Percentiles rank a stretch among this genome's conserved stretches.
Evolutionary conservation across 805 yeast genomes (phyloP).

Genomic region (Myxozyma neglecta): DNA sequence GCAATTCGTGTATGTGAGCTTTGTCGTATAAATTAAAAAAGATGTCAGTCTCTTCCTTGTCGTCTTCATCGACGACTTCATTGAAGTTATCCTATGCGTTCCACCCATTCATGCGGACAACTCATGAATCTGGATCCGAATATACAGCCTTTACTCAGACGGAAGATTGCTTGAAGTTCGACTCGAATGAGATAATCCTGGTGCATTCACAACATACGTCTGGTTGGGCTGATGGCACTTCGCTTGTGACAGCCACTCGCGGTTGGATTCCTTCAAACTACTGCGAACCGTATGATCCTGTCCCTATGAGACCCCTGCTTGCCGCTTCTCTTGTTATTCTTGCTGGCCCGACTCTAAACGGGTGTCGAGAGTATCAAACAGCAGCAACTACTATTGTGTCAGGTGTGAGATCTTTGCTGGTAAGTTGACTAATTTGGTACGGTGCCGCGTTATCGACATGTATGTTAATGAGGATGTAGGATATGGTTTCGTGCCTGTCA

Average conservation of each 20-base stretch:
- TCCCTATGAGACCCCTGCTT: constrained; percentile 41
- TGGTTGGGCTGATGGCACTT: constrained; percentile 49
- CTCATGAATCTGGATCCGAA: constrained; percentile 12
- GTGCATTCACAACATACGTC: constrained; percentile 44
- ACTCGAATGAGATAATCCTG: constrained; percentile 41
- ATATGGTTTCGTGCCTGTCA: constrained; percentile 40
- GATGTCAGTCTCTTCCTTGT: constrained; percentile 4
- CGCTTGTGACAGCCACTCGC: constrained; percentile 40
- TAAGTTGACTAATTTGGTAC: not conserved
- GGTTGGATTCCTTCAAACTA: constrained; percentile 49
- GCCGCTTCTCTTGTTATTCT: constrained; percentile 42
- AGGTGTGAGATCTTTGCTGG: constrained; percentile 43
- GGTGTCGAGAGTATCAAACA: constrained; percentile 38
- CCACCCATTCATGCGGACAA: constrained; percentile 20
- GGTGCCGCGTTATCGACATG: not conserved
- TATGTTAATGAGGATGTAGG: constrained; percentile 10
- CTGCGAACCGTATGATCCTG: constrained; percentile 42
- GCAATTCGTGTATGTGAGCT: not conserved
- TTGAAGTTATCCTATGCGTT: not conserved
- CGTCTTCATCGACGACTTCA: not conserved
- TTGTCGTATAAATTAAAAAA: not conserved
- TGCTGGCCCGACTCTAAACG: constrained; percentile 35
- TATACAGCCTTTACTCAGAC: not conserved
- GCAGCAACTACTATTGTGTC: constrained; percentile 43
- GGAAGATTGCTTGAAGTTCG: constrained; percentile 28